These are phyloP conservation scores for Cornus kousa DNA, from an alignment of 148 eudicot genomes.

Conservation along the genomic window DNA sequence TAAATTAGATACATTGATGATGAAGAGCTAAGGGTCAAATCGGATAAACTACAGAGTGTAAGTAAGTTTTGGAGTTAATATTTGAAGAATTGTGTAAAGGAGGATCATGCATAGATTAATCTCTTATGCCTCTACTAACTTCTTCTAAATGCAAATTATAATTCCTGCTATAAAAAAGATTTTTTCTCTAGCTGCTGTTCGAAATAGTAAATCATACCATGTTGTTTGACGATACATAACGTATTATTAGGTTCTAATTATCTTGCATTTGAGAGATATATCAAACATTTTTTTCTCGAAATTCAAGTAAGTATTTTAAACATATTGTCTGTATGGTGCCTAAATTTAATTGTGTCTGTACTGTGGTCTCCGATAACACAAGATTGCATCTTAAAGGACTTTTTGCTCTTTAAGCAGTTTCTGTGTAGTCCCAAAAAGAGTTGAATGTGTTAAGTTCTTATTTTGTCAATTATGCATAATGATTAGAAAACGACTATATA, in stretches of 20 bases:
- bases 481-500: not conserved
- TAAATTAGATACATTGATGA: not conserved
- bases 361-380: not conserved
- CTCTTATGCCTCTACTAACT: not conserved
- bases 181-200: not conserved
- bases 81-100: not conserved
- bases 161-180: not conserved
- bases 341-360: not conserved
- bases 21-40: not conserved
- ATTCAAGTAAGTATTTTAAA: not conserved
- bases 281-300: not conserved
- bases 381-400: not conserved
- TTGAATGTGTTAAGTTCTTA: not conserved
- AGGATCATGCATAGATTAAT: not conserved
- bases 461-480: not conserved
- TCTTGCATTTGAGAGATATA: not conserved
- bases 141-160: not conserved
- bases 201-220: not conserved
- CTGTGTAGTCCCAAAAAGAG: not conserved
- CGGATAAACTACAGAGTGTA: too few species aligned
- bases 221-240: not conserved
- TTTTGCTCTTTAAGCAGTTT: not conserved
- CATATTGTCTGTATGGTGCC: not conserved
- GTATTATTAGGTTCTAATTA: not conserved
- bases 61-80: not conserved